Evolutionary conservation across 2,329 filamentous ascomycete genomes (phyloP), one percentile per base, ranked within the genome.

Genomic region (Hypocrella siamensis): DNA sequence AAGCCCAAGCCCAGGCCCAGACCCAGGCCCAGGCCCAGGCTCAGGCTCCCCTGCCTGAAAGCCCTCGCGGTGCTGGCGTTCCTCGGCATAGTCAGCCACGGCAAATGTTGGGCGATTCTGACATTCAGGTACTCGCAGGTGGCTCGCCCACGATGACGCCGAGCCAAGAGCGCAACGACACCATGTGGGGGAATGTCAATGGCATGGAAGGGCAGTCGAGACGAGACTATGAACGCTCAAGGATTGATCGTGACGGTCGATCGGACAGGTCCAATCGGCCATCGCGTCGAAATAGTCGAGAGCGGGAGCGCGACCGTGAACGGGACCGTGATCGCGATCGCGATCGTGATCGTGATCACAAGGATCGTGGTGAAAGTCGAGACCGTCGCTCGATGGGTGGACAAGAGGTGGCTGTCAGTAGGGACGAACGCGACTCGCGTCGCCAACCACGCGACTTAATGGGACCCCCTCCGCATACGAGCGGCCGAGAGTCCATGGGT

Each of bases 121-220:
- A 74, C 40, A 63, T 63, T 2, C 70, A 74, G 42, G 63, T 67
- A 4, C 53, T 72, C 3, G 64, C 65, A 1, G 67, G 68, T 16
- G 65, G 62, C 14, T 67, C 70, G 17, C 63, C 61, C 15, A 54
- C 56, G 15, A 54, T 54, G 30, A 67, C 65, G 3, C 64, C 66
- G 0, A 45, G 55, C 4, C 58, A 64, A 16, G 67, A 72, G 37
- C 60, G 62, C 0, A 48, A 54, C 18, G 64, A 71, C 24, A 51
- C 58, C 6, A 41, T 58, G 10, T 54, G 61, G 17, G 26, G 15
- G 6, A 30, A 29, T 52, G 32, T 46, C 5, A 53, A 51, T 19
- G 53, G 46, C 10, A 51, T 51, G 3, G 48, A 58, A 5, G 28
- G 34, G 2, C 35, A 43, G n/a, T 33, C 37, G 3, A 46, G 51